These are phyloP conservation scores for Cairneyella variabilis DNA, from an alignment of 495 filamentous ascomycete genomes.

Conservation along the genomic window DNA sequence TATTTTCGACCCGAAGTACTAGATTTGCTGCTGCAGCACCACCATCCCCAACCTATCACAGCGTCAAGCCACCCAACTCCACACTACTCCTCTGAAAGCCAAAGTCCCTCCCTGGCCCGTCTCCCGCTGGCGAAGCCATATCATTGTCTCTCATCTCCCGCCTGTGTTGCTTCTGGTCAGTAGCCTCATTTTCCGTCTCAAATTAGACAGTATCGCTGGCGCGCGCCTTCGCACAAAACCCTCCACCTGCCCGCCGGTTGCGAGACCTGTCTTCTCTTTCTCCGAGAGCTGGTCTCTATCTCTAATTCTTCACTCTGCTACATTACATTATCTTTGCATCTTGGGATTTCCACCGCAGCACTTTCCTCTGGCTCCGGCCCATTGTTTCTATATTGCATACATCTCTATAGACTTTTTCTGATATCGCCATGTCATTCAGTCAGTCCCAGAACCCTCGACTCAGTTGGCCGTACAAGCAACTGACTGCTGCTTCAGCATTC, in stretches of 20 bases:
- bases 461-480: constrained; percentile 18
- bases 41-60: constrained; percentile 15
- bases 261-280: constrained; percentile 32
- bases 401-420: constrained; percentile 5
- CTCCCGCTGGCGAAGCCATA: constrained; percentile 15
- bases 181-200: constrained; percentile 25
- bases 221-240: constrained; percentile 52
- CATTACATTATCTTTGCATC: constrained; percentile 3
- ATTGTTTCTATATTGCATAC: not conserved
- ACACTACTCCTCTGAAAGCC: constrained; percentile 3
- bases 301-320: too few relatives aligned
- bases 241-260: constrained; percentile 35
- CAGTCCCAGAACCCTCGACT: constrained; percentile 12
- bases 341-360: not conserved
- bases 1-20: not conserved
- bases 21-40: constrained; percentile 9
- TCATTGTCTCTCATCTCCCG: constrained; percentile 18
- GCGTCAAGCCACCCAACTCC: not conserved
- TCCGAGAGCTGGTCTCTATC: constrained; percentile 52
- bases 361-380: not conserved
- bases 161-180: constrained; percentile 16
- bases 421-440: constrained; percentile 22
- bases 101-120: not conserved
- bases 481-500: constrained; percentile 19
- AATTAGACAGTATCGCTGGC: constrained; percentile 23